Evolutionary conservation across 2,329 filamentous ascomycete genomes (phyloP), one percentile per base, ranked within the genome.

Genomic region (Arachnopeziza araneosa): DNA sequence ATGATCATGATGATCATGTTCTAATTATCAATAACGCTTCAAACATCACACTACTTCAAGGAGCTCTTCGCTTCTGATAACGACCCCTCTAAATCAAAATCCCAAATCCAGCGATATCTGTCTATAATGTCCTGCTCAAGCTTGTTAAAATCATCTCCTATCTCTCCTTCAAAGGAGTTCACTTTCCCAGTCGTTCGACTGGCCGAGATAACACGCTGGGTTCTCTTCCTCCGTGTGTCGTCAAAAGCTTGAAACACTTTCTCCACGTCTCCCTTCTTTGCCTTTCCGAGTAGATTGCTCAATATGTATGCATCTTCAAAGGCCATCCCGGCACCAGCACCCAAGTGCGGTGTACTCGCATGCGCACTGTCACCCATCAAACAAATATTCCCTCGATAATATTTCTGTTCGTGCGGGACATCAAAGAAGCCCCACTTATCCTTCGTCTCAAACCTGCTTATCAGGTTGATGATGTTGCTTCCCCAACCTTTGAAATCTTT

Each of bases 321-420:
- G 1, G 78, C 80, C 64, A 84, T 77, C 0, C 80, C 82, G 0
- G 80, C 78, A 1, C 83, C 83, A 1, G 83, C 78, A 0, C 83
- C 83, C 2, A 83, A 79, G 44, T 83, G 79, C 0, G 84, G 84
- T 0, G 83, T 80, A 50, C 81, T 81, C 0, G 83, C 83, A 68
- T 87, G 84, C 0, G 84, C 84, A 0, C 84, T 83, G 66, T 88
- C 84, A 5, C 84, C 85, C 0, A 83, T 70, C 1, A 86, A 74
- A 56, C 75, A 77, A 21, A 80, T 66, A 0, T 76, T 71, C 7
- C 74, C 74, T 17, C 72, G 71, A 60, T 72, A 73, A 48, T 76
- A 81, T 8, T 60, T 60, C 26, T 55, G 64, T 3, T 76, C 73
- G 8, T 74, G 74, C 1, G 66, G 69, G 57, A 79, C 74, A 52